phyloP scores from a whole-genome alignment of 208 protist species.

The Leishmania gerbilli region DNA sequence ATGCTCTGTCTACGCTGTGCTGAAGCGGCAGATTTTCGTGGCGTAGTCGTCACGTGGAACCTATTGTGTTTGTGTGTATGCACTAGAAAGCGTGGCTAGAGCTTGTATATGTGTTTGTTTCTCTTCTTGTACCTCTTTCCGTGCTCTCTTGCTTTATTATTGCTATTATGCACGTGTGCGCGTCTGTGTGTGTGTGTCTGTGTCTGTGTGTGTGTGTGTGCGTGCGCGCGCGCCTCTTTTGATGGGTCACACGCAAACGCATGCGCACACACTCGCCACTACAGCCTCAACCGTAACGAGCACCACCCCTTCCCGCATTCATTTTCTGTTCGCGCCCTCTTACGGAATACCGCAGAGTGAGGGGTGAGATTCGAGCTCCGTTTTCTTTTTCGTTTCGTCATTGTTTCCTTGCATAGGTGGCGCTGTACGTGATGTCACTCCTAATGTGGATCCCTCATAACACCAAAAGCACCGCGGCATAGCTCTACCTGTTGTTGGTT shows the following conservation, averaged over 20 bases:
- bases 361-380: not conserved
- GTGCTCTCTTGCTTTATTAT: not conserved
- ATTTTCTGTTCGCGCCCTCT: constrained; percentile 1
- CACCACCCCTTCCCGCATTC: not conserved
- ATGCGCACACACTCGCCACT: not conserved
- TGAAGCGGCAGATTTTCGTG: not conserved
- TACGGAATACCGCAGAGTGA: not conserved
- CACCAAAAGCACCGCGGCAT: not conserved
- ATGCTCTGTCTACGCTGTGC: not conserved
- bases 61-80: not conserved
- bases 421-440: not conserved
- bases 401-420: not conserved
- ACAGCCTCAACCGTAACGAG: not conserved
- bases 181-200: not conserved
- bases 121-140: not conserved
- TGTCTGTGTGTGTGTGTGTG: constrained; percentile 4
- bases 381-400: not conserved
- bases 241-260: not conserved
- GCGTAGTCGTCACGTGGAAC: not conserved
- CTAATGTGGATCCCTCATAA: not conserved
- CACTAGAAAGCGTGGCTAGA: not conserved
- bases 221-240: not conserved
- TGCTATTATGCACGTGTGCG: not conserved
- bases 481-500: not conserved
- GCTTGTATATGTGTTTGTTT: not conserved